phyloP scores from a whole-genome alignment of 2,329 filamentous ascomycete genomes.

The Aspergillus aculeatus region DNA sequence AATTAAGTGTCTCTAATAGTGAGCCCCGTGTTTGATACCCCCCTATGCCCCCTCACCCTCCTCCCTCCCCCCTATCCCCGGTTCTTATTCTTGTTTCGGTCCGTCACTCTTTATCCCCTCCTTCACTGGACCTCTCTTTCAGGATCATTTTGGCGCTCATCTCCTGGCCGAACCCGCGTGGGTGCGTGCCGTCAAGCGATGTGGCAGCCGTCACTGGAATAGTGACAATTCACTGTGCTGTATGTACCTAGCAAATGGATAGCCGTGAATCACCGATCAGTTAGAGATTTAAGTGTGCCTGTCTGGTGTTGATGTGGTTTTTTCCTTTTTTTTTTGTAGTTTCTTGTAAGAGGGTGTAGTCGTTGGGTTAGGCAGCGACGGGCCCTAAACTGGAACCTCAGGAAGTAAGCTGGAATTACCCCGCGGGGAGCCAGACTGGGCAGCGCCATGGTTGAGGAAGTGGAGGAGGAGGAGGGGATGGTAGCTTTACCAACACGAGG shows the following conservation, averaged over 20 bases:
- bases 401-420: background rate
- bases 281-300: background rate
- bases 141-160: conserved; percentile 33
- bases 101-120: background rate
- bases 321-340: background rate
- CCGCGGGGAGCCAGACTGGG: background rate
- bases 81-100: background rate
- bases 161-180: conserved; percentile 9
- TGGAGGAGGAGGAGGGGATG: no score
- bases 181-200: conserved; percentile 17
- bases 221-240: conserved; percentile 26
- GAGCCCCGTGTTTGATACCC: conserved; percentile 27
- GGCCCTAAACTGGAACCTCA: no score
- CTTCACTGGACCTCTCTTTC: conserved; percentile 9
- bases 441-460: conserved; percentile 9
- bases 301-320: background rate
- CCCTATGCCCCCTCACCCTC: conserved; percentile 6
- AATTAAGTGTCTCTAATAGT: conserved; percentile 11
- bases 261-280: conserved; percentile 19
- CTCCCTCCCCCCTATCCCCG: conserved; percentile 6
- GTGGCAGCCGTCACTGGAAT: conserved; percentile 37
- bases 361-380: background rate
- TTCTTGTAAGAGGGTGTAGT: background rate
- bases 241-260: conserved; percentile 22
- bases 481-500: no score